Percentiles rank a stretch among this genome's conserved stretches.
These are phyloP conservation scores for Eutypella sp. DNA, from an alignment of 2,329 filamentous ascomycete species.

Conservation along the genomic window DNA sequence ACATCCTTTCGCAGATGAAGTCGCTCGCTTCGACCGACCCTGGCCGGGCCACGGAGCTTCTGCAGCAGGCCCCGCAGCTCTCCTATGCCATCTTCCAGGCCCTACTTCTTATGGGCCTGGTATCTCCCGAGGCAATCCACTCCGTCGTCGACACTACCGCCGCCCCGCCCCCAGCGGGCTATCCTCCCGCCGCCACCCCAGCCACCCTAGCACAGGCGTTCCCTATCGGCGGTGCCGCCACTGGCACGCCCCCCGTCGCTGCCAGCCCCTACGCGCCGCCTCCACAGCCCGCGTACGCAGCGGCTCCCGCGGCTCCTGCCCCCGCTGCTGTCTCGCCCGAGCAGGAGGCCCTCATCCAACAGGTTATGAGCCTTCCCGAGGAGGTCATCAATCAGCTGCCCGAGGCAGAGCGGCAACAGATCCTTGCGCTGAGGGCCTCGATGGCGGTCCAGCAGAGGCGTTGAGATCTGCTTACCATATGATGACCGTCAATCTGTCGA, in stretches of 20 bases:
- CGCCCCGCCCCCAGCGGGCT: slow-evolving; percentile 33
- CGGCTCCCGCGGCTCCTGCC: slow-evolving; percentile 32
- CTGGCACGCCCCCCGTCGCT: slow-evolving; percentile 44
- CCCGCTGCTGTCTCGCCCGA: slow-evolving; percentile 44
- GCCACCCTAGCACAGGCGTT: slow-evolving; percentile 27
- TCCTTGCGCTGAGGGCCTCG: slow-evolving; percentile 69
- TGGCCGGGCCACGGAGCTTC: slow-evolving; percentile 75
- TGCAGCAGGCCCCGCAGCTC: slow-evolving; percentile 85
- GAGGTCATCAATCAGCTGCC: slow-evolving; percentile 75
- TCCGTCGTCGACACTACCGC: slow-evolving; percentile 66
- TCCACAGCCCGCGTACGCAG: slow-evolving; percentile 34
- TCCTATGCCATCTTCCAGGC: slow-evolving; percentile 94
- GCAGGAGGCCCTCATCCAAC: slow-evolving; percentile 70
- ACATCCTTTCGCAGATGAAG: slow-evolving; percentile 94
- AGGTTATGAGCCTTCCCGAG: slow-evolving; percentile 75
- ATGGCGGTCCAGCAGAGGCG: slow-evolving; percentile 44
- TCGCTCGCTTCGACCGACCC: slow-evolving; percentile 78
- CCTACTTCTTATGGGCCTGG: slow-evolving; percentile 84
- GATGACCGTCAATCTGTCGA: no score
- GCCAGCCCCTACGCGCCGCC: slow-evolving; percentile 44
- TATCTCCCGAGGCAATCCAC: slow-evolving; percentile 77
- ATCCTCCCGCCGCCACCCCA: slow-evolving; percentile 22
- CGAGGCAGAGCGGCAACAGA: slow-evolving; percentile 70
- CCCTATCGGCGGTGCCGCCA: slow-evolving; percentile 33
- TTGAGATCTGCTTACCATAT: slow-evolving; percentile 4